Conservation (phyloP, 345 rosid species). For the Linum tenue region DNA sequence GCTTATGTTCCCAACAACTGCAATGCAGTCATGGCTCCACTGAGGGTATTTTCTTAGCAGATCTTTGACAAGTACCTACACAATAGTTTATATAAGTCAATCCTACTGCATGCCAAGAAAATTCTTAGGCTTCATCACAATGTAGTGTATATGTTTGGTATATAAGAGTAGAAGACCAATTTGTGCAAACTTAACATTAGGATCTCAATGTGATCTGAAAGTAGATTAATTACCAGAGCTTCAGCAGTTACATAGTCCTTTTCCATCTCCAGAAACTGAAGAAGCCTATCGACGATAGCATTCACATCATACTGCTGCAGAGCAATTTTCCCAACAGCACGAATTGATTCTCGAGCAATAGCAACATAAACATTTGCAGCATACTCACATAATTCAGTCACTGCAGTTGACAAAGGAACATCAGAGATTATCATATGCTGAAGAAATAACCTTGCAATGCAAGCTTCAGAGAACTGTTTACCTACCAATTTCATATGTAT, state of each 20-base stretch:
- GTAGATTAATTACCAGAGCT: constrained; percentile 54
- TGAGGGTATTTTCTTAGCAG: constrained; percentile 95
- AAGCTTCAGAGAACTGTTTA: constrained; percentile 5
- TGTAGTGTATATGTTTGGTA: not conserved
- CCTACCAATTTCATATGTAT: constrained; percentile 96
- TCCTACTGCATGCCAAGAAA: not conserved
- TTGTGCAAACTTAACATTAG: constrained; percentile 6
- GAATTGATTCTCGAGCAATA: constrained; percentile 93
- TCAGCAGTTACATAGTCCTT: constrained; percentile 99
- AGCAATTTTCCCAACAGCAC: constrained; percentile 98
- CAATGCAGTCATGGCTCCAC: constrained; percentile 99
- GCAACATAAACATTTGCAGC: constrained; percentile 96
- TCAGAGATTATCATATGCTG: constrained; percentile 13
- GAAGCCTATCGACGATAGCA: constrained; percentile 99
- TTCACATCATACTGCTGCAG: constrained; percentile 98
- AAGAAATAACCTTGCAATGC: constrained; percentile 9
- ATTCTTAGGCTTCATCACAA: not conserved
- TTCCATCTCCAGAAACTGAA: constrained; percentile 99
- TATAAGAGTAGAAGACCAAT: not conserved
- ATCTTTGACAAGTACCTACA: constrained; percentile 95
- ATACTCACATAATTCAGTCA: constrained; percentile 94
- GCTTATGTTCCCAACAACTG: constrained; percentile 97
- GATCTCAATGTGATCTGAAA: constrained; percentile 4
- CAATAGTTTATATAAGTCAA: constrained; percentile 11
- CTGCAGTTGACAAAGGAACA: constrained; percentile 37